phyloP scores from a whole-genome alignment of 73 alveolate species.

The Durusdinium trenchii region DNA sequence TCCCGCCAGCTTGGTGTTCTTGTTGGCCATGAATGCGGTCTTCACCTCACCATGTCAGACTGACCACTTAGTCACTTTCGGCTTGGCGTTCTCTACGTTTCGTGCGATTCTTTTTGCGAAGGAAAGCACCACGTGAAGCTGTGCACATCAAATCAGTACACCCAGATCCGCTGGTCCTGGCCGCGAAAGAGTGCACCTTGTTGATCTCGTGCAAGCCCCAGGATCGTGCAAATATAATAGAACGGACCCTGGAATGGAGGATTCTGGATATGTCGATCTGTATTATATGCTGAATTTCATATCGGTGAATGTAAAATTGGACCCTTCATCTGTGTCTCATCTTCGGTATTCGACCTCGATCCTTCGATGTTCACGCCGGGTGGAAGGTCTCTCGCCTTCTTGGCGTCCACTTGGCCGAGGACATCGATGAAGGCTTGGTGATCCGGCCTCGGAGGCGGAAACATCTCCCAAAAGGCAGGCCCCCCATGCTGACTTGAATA shows the following conservation, averaged over 20 bases:
- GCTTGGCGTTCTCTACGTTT: not conserved
- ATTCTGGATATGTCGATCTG: no score
- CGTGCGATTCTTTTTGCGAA: not conserved
- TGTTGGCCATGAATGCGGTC: conserved; percentile 83
- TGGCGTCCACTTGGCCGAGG: conserved; percentile 64
- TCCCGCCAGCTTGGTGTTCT: conserved; percentile 91
- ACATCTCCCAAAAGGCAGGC: not conserved
- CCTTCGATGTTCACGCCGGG: not conserved
- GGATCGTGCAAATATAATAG: no score
- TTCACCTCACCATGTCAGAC: conserved; percentile 15
- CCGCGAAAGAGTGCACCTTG: not conserved
- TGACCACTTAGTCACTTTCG: not conserved
- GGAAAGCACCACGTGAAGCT: not conserved
- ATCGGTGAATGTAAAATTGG: no score
- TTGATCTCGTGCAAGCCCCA: no score
- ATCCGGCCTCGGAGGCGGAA: conserved; percentile 54
- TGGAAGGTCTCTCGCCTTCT: conserved; percentile 13
- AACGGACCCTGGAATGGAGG: no score
- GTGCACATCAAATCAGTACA: not conserved
- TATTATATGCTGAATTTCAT: no score
- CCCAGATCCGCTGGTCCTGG: not conserved
- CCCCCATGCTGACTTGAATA: not conserved
- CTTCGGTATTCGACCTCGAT: not conserved
- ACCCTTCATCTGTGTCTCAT: no score
- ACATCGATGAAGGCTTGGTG: conserved; percentile 77